Conservation (phyloP, 768 basidiomycete species). For the Pholiota conissans region DNA sequence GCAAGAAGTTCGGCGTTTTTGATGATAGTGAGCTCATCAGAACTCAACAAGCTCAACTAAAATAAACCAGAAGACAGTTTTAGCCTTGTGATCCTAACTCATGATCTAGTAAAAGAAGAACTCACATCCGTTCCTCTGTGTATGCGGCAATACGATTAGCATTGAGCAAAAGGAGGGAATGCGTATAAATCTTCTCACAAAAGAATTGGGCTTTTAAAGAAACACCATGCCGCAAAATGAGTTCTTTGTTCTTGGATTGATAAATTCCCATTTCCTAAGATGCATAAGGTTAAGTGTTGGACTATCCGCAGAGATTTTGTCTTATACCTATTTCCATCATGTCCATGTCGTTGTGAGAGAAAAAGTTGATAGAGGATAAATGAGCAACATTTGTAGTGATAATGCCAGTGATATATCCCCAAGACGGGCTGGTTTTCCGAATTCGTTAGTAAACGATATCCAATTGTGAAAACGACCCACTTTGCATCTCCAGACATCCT, state of each 20-base stretch:
- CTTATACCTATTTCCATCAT: slow-evolving; percentile 30
- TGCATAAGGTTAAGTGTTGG: not conserved
- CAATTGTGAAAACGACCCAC: not conserved
- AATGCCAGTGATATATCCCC: slow-evolving; percentile 49
- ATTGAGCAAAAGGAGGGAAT: not conserved
- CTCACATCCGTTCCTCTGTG: slow-evolving; percentile 39
- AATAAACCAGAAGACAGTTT: not conserved
- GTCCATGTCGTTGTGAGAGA: slow-evolving; percentile 58
- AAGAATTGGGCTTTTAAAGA: slow-evolving; percentile 59
- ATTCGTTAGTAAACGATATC: not conserved
- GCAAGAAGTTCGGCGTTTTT: slow-evolving; percentile 53
- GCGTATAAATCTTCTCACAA: slow-evolving; percentile 27
- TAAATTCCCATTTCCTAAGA: slow-evolving; percentile 46
- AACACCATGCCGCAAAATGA: slow-evolving; percentile 61
- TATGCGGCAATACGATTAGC: not conserved
- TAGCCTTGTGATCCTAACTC: slow-evolving; percentile 5
- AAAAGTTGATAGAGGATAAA: slow-evolving; percentile 43
- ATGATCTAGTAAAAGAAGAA: not conserved
- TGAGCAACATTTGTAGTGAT: slow-evolving; percentile 43
- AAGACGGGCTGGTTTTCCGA: slow-evolving; percentile 35
- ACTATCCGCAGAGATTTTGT: not conserved
- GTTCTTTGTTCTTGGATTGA: slow-evolving; percentile 52
- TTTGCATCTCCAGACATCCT: slow-evolving; percentile 16
- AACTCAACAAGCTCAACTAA: slow-evolving; percentile 41
- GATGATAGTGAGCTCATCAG: slow-evolving; percentile 46